phyloP scores from a whole-genome alignment of 805 yeast species.

The Starmerella khaoyaiensis region DNA sequence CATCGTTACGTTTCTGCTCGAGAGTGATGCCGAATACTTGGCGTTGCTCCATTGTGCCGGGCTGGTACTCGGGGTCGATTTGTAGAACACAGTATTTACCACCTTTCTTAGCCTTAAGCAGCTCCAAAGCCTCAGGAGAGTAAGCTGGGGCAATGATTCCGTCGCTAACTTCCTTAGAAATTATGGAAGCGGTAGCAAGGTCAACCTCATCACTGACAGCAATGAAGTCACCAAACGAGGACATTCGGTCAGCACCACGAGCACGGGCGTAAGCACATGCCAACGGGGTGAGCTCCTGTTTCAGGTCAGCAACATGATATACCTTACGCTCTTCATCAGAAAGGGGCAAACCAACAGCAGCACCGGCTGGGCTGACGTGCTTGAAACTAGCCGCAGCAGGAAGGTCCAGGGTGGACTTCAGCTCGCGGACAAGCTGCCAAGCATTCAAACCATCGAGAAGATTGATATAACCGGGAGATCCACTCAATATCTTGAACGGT shows the following conservation, averaged over 20 bases:
- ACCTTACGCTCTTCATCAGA: slow-evolving; percentile 84
- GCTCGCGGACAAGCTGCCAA: slow-evolving; percentile 97
- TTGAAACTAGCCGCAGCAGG: slow-evolving; percentile 99
- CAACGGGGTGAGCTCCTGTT: slow-evolving; percentile 82
- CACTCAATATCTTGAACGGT: slow-evolving; percentile 86
- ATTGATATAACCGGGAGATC: slow-evolving; percentile 97
- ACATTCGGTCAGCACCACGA: slow-evolving; percentile 99
- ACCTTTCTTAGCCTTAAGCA: slow-evolving; percentile 83
- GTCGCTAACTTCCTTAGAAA: slow-evolving; percentile 93
- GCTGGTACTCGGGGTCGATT: slow-evolving; percentile 87
- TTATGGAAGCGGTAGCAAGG: slow-evolving; percentile 89
- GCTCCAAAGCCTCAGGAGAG: slow-evolving; percentile 79
- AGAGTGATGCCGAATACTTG: slow-evolving; percentile 92
- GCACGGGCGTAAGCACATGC: slow-evolving; percentile 99
- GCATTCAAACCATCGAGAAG: slow-evolving; percentile 92
- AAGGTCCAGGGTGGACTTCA: slow-evolving; percentile 80
- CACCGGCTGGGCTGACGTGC: slow-evolving; percentile 99
- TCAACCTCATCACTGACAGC: slow-evolving; percentile 95
- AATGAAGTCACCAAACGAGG: slow-evolving; percentile 96
- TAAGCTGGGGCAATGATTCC: slow-evolving; percentile 98
- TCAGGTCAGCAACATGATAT: slow-evolving; percentile 83
- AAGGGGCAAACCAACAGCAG: slow-evolving; percentile 91
- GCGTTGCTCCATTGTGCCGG: slow-evolving; percentile 72
- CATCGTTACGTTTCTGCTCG: slow-evolving; percentile 96
- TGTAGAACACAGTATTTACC: slow-evolving; percentile 95